Conservation (phyloP, 768 basidiomycete species). For the Termitomyces sp. region DNA sequence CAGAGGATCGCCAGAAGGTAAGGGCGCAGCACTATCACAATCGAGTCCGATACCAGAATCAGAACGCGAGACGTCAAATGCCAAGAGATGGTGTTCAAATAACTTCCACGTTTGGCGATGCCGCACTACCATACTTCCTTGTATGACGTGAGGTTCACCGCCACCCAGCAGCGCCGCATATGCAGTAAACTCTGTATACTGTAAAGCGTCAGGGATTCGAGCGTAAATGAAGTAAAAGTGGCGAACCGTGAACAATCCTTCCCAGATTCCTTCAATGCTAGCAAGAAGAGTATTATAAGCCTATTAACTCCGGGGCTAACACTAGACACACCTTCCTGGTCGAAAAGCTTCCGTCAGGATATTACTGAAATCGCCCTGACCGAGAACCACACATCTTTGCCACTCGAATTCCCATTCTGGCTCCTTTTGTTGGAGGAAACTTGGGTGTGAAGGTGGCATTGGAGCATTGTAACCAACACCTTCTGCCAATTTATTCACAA, state of each 20-base stretch:
- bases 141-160: conserved; percentile 56
- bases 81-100: conserved; percentile 61
- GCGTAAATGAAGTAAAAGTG: too few relatives aligned
- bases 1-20: conserved; percentile 57
- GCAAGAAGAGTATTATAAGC: neutral
- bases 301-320: neutral
- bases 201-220: neutral
- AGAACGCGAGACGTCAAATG: conserved; percentile 20
- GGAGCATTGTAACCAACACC: conserved; percentile 25
- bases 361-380: conserved; percentile 23
- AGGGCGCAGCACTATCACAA: conserved; percentile 23
- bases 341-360: conserved; percentile 41
- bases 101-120: conserved; percentile 91
- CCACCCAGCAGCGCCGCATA: conserved; percentile 77
- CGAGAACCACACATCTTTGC: conserved; percentile 45
- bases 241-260: conserved; percentile 70
- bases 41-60: conserved; percentile 29
- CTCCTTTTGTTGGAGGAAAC: conserved; percentile 24
- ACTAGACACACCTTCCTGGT: conserved; percentile 44
- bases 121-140: conserved; percentile 69
- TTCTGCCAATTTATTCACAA: conserved; percentile 34
- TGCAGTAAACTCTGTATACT: conserved; percentile 83
- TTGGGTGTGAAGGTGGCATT: conserved; percentile 24
- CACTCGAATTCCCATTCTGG: conserved; percentile 71
- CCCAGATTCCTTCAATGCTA: conserved; percentile 75